Percentiles rank a stretch among this genome's conserved stretches.
Evolutionary conservation across 306 rosid species (phyloP).

Genomic region (Purshia tridentata): DNA sequence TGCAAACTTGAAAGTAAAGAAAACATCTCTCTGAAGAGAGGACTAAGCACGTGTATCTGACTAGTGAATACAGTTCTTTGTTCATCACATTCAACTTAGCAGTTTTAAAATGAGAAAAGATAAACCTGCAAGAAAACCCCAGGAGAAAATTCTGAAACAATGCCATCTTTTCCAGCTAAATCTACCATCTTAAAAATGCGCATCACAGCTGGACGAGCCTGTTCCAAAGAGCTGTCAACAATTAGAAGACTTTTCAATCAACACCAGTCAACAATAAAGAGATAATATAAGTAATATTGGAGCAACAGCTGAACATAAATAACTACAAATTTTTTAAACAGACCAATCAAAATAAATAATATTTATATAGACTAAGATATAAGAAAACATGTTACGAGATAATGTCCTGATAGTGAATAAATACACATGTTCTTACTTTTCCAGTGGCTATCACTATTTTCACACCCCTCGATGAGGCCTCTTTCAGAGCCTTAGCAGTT

Average conservation of each 20-base stretch:
- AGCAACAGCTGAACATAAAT: conserved; percentile 2
- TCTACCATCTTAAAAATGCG: conserved; percentile 61
- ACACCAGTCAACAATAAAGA: background rate
- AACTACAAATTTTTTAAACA: background rate
- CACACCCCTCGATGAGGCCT: conserved; percentile 78
- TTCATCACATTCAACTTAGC: background rate
- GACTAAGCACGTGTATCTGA: background rate
- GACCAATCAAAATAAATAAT: background rate
- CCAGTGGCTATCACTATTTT: conserved; percentile 96
- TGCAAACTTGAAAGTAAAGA: background rate
- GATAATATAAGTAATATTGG: conserved; percentile 7
- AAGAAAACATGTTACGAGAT: background rate
- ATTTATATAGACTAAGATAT: background rate
- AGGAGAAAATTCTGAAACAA: conserved; percentile 82
- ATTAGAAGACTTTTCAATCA: conserved; percentile 23
- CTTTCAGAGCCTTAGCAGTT: conserved; percentile 71
- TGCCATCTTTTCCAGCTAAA: conserved; percentile 85
- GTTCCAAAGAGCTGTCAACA: conserved; percentile 29
- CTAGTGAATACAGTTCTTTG: background rate
- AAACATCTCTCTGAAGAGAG: background rate
- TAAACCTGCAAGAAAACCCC: conserved; percentile 93
- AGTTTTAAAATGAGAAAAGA: conserved; percentile 9
- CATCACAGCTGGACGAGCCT: conserved; percentile 94
- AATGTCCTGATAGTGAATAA: background rate
- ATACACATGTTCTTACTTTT: conserved; percentile 57